Evolutionary conservation across 2,329 filamentous ascomycete species (phyloP).

Genomic region (Lecanicillium sp.): DNA sequence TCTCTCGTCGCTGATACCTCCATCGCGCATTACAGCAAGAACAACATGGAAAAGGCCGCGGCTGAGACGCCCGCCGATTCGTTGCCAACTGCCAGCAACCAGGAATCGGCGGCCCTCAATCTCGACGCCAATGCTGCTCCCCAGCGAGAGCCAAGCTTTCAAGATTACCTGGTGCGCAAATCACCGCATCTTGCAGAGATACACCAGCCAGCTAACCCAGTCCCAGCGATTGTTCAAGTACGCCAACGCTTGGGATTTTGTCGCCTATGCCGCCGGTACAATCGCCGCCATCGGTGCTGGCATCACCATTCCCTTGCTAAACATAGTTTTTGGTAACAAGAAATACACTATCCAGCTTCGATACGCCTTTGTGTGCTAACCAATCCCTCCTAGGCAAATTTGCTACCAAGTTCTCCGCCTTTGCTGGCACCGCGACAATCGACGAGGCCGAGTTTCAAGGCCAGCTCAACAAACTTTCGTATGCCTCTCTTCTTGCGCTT

Average conservation of each 20-base stretch:
- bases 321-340: constrained; percentile 48
- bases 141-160: constrained; percentile 35
- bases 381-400: constrained; percentile 44
- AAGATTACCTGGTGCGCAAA: constrained; percentile 33
- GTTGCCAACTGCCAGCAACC: no score
- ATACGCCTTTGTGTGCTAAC: neutral
- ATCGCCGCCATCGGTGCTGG: constrained; percentile 47
- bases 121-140: no score
- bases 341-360: neutral
- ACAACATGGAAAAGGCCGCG: no score
- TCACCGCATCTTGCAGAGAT: neutral
- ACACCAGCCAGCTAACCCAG: neutral
- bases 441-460: constrained; percentile 34
- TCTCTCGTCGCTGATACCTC: no score
- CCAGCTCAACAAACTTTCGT: constrained; percentile 14
- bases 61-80: no score
- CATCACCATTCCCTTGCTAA: constrained; percentile 53
- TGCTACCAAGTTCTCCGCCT: constrained; percentile 26
- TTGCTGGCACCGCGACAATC: constrained; percentile 8
- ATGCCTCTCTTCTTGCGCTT: neutral
- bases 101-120: no score
- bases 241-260: constrained; percentile 46
- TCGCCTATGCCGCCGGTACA: constrained; percentile 40
- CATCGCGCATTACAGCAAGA: no score
- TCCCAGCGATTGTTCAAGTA: constrained; percentile 46